Evolutionary conservation across 2,329 filamentous ascomycete species (phyloP).

Genomic region (Trichoderma harzianum): DNA sequence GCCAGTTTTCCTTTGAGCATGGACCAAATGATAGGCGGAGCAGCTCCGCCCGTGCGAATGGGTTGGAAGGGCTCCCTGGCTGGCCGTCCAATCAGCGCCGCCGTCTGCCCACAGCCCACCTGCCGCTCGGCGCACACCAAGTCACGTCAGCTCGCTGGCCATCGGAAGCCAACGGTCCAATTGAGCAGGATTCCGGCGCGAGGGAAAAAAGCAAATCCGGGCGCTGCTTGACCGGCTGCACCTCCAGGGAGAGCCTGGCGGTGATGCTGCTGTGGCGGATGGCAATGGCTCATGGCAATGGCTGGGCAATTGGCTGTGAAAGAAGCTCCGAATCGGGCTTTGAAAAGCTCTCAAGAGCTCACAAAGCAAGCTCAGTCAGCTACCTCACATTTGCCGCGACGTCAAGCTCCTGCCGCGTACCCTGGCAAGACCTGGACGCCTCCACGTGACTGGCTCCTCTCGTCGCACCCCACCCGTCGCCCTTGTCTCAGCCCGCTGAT

Average conservation of each 20-base stretch:
- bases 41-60: conserved; percentile 5
- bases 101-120: conserved; percentile 5
- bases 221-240: background rate
- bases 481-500: conserved; percentile 22
- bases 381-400: background rate
- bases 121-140: conserved; percentile 10
- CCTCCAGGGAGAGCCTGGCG: background rate
- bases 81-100: conserved; percentile 11
- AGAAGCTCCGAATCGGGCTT: background rate
- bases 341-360: background rate
- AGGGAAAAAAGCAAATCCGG: background rate
- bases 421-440: background rate
- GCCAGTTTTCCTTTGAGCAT: conserved; percentile 1
- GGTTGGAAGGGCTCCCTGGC: conserved; percentile 3
- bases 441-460: conserved; percentile 30
- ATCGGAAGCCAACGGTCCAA: conserved; percentile 6
- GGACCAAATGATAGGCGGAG: conserved; percentile 17
- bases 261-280: background rate
- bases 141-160: conserved; percentile 16
- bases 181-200: background rate
- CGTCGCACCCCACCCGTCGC: conserved; percentile 22
- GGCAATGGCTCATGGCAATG: background rate
- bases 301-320: background rate
- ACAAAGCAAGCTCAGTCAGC: background rate
- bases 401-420: conserved; percentile 7